These are phyloP conservation scores for Pholiota adiposa DNA, from an alignment of 1,284 basidiomycete species.

Conservation along the genomic window DNA sequence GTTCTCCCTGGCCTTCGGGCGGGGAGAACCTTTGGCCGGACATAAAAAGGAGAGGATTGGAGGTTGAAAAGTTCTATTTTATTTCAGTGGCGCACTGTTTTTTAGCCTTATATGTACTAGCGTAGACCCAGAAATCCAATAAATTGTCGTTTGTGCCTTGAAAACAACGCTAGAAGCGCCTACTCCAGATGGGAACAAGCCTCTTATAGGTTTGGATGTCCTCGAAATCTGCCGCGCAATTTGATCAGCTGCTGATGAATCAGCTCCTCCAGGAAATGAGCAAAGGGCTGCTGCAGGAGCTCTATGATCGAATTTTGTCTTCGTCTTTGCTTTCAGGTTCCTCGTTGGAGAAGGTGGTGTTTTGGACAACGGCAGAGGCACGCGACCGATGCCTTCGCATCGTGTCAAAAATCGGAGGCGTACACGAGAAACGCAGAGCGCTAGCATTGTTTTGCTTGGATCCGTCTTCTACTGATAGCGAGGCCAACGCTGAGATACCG, in stretches of 20 bases:
- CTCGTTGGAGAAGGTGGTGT: conserved; percentile 43
- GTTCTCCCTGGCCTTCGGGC: no score
- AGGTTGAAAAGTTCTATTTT: no score
- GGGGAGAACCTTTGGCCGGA: no score
- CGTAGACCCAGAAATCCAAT: no score
- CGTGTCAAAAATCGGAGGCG: conserved; percentile 73
- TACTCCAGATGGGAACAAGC: no score
- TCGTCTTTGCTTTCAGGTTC: conserved; percentile 10
- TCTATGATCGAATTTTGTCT: conserved; percentile 49
- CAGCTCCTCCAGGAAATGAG: conserved; percentile 78
- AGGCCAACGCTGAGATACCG: conserved; percentile 17
- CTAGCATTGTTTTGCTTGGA: conserved; percentile 53
- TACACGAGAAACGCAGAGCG: conserved; percentile 60
- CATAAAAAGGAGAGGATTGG: no score
- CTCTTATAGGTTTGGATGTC: no score
- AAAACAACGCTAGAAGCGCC: no score
- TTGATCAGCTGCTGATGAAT: conserved; percentile 56
- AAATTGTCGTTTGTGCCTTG: no score
- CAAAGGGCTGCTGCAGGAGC: conserved; percentile 65
- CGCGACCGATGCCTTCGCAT: conserved; percentile 70
- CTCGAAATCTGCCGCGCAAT: conserved; percentile 40
- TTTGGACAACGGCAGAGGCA: conserved; percentile 82
- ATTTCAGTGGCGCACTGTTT: no score
- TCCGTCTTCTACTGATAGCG: conserved; percentile 8
- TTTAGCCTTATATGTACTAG: no score